A percentile compares a stretch with the other conserved stretches of the same genome.
Evolutionary conservation across 352 stramenopile genomes (phyloP).

Genomic region (Hyaloperonospora brassicae): DNA sequence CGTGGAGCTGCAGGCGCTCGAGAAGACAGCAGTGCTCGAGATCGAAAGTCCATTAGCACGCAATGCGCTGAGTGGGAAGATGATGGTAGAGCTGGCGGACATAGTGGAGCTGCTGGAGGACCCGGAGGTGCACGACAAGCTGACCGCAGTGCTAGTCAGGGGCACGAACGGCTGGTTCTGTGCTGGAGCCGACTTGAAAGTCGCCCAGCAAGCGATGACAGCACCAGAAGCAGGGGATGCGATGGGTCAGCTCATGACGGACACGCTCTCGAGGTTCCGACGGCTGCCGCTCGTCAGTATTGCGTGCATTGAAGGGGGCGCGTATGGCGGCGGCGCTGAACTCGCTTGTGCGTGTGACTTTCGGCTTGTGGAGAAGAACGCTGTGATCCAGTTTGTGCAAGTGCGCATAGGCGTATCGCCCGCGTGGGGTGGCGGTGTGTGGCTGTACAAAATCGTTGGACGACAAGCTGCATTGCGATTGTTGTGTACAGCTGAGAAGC

Average conservation of each 20-base stretch:
- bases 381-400: slow-evolving; percentile 83
- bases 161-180: slow-evolving; percentile 74
- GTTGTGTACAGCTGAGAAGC: slow-evolving; percentile 58
- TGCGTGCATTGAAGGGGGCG: slow-evolving; percentile 66
- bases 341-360: slow-evolving; percentile 80
- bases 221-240: slow-evolving; percentile 49
- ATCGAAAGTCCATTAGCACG: slow-evolving; percentile 58
- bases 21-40: slow-evolving; percentile 53
- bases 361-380: slow-evolving; percentile 46
- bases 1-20: slow-evolving; percentile 19
- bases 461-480: slow-evolving; percentile 60
- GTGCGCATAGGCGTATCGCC: slow-evolving; percentile 74
- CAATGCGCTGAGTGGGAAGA: slow-evolving; percentile 78
- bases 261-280: slow-evolving; percentile 61
- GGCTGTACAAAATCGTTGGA: slow-evolving; percentile 73
- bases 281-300: slow-evolving; percentile 77
- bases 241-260: slow-evolving; percentile 70
- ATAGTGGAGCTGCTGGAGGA: slow-evolving; percentile 55
- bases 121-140: slow-evolving; percentile 33
- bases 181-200: slow-evolving; percentile 67
- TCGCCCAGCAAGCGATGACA: slow-evolving; percentile 71
- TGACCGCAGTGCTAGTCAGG: slow-evolving; percentile 58
- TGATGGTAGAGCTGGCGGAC: slow-evolving; percentile 84
- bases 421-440: slow-evolving; percentile 72
- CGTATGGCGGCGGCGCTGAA: slow-evolving; percentile 79